Evolutionary conservation across 169 alveolate genomes (phyloP), one percentile per base, ranked within the genome.

Genomic region (Plasmodium berghei): DNA sequence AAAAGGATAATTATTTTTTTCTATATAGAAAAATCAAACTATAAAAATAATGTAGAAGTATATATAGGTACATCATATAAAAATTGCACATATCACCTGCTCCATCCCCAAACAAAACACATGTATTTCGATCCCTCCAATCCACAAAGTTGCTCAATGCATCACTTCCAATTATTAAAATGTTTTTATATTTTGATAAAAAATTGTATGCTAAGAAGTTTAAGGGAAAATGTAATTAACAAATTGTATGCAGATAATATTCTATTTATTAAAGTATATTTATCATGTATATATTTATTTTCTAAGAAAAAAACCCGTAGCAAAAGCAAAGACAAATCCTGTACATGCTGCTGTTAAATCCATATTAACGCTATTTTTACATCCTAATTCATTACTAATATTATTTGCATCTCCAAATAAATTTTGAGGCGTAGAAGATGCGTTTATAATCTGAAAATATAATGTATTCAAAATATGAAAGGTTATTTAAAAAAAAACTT

Each of bases 291-390:
- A 54, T n/a, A 42, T 34, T 18, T 20, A n/a, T 61, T 40, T 28
- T n/a, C 54, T 9, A n/a, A 56, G 49, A 42, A 22, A 45, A 28
- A 62, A 54, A 92, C 95, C 95, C 8, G 92, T 92, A 56, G 88
- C 77, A 55, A 92, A 89, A 49, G 93, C 93, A 48, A 88, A 89
- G 45, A 92, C 87, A 52, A 92, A 92, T 28, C 95, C 95, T 22
- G 95, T 70, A 16, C 95, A 92, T 18, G 95, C 95, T 9, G 95
- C 95, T 14, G 93, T 92, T 14, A 92, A 26, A 66, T 92, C 95
- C 89, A 75, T 75, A 58, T 72, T 72, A 10, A 72, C 93, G 10
- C 89, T 54, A 48, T 73, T 56, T 72, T 75, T 61, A 63, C 87
- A 64, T 48, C 86, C 88, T 22, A 90, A 63, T 58, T 72, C 87